Evolutionary conservation across 2,329 filamentous ascomycete species (phyloP), one percentile per base, ranked within the genome.

Genomic region (Amauroascus verrucosus): DNA sequence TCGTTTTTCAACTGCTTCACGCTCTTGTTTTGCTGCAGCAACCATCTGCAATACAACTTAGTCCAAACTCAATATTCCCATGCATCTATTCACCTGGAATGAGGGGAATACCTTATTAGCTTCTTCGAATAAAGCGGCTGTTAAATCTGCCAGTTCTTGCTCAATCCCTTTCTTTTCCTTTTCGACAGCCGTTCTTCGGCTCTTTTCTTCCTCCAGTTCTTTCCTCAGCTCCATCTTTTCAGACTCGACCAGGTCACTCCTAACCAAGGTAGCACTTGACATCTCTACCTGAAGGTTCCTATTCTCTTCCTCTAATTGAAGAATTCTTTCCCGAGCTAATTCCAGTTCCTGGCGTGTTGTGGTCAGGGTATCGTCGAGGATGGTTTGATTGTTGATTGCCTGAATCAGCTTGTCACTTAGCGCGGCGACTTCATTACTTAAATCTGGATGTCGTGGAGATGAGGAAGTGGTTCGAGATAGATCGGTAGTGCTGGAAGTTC

Each of bases 331-430:
- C 55, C 78, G 80, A 7, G 88, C 81, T 32, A 79, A 69, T 52
- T 95, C 88, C 45, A 97, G 75, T 65, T 97, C 89, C 66, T 90
- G 84, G 35, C 89, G 82, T 14, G 89, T 86, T 49, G 82, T 83
- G 48, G 88, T 85, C 16, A 98, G 76, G 9, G 82, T 86, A 68
- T 98, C 93, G 69, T 97, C 93, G 43, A 98, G 78, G 20, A 80
- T 84, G 6, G 90, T 96, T 70, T 96, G 90, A 68, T 95, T 86
- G 67, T 98, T 98, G 71, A 98, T 96, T 43, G 93, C 91, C 65
- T 93, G 91, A 62, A 98, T 91, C 58, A 98, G 82, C 70, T 98
- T 98, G 47, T 89, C 91, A 71, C 89, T 97, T 30, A 98, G 76
- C 6, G 87, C 83, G 6, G 91, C 87, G 26, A 98, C 88, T 70